Evolutionary conservation across 768 basidiomycete species (phyloP).

Genomic region (Kwoniella sp.): DNA sequence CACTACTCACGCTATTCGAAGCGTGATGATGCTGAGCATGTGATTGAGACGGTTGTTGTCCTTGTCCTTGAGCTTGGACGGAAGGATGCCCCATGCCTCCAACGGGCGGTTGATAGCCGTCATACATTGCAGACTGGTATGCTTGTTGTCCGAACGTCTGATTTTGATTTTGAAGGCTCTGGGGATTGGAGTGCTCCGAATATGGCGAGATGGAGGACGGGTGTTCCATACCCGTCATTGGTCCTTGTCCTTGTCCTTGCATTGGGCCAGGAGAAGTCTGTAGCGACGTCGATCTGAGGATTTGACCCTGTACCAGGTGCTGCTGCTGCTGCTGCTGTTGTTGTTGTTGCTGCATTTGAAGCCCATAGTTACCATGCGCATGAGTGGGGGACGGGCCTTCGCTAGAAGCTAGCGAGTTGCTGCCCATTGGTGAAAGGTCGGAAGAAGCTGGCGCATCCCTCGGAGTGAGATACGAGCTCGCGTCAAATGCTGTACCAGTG

Average conservation of each 20-base stretch:
- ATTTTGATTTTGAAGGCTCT: background rate
- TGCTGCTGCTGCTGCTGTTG: slow-evolving; percentile 8
- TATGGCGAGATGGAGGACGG: slow-evolving; percentile 19
- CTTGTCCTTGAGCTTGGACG: background rate
- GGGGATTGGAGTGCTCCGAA: slow-evolving; percentile 12
- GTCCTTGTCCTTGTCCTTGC: background rate
- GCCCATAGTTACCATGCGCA: background rate
- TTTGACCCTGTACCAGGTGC: background rate
- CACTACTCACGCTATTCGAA: background rate
- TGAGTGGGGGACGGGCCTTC: slow-evolving; percentile 13
- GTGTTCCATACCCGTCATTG: background rate
- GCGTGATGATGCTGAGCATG: slow-evolving; percentile 7
- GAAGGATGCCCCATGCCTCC: background rate
- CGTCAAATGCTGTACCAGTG: background rate
- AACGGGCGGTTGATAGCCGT: slow-evolving; percentile 3
- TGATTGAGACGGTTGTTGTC: background rate
- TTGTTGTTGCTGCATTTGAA: background rate
- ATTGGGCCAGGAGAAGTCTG: slow-evolving; percentile 7
- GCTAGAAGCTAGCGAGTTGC: slow-evolving; percentile 10
- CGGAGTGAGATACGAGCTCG: background rate
- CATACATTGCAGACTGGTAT: slow-evolving; percentile 8
- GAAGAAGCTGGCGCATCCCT: slow-evolving; percentile 11
- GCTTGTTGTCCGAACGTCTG: slow-evolving; percentile 15
- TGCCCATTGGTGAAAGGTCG: slow-evolving; percentile 9
- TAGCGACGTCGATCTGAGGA: slow-evolving; percentile 5